Conservation (phyloP, 805 yeast species). For the Cyberlindnera xishuangbannaensis region DNA sequence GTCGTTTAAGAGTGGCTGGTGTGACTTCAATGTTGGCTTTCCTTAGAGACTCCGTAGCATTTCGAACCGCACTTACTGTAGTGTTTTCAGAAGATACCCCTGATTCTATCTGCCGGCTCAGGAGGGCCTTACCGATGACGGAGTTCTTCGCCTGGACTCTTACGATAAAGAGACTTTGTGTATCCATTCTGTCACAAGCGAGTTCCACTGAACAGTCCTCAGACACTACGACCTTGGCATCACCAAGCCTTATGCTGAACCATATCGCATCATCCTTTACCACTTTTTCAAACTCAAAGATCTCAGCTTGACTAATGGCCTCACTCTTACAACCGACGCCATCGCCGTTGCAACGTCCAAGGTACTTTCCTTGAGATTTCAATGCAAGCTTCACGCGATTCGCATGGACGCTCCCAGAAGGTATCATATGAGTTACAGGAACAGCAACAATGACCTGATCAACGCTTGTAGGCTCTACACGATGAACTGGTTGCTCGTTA, state of each 20-base stretch:
- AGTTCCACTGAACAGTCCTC: background rate
- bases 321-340: conserved; percentile 24
- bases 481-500: conserved; percentile 8
- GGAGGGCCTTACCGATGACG: conserved; percentile 10
- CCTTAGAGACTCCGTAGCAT: conserved; percentile 18
- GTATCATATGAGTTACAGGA: too few species aligned
- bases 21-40: conserved; percentile 18
- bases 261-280: conserved; percentile 9
- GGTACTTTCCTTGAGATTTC: conserved; percentile 27
- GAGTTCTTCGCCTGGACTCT: conserved; percentile 18
- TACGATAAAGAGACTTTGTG: conserved; percentile 10
- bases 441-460: conserved; percentile 30
- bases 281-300: conserved; percentile 19
- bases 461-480: conserved; percentile 27
- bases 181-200: conserved; percentile 2
- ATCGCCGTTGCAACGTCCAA: conserved; percentile 13
- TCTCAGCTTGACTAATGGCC: conserved; percentile 30
- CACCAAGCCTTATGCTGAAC: conserved; percentile 15
- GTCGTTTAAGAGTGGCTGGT: conserved; percentile 11
- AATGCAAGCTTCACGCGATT: conserved; percentile 20
- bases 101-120: conserved; percentile 11
- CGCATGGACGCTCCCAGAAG: conserved; percentile 4
- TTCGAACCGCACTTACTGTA: conserved; percentile 1
- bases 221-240: background rate
- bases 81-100: background rate